Percentiles rank a stretch among this genome's conserved stretches.
Evolutionary conservation across 2,329 filamentous ascomycete genomes (phyloP).

Genomic region (Pseudopithomyces chartarum): DNA sequence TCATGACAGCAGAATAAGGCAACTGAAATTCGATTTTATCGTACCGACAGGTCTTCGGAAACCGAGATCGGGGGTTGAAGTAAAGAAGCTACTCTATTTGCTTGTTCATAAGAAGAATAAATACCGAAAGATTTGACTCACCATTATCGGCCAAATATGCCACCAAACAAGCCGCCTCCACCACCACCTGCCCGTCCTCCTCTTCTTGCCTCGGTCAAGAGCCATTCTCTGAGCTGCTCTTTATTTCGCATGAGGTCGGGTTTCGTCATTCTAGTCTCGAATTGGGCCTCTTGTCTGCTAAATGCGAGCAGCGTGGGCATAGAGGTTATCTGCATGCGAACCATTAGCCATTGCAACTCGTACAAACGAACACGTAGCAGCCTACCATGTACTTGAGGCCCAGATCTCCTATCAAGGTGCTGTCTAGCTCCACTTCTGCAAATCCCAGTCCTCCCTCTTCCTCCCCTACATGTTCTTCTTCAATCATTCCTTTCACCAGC

Average conservation of each 20-base stretch:
- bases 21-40: no score
- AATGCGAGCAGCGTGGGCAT: conserved; percentile 58
- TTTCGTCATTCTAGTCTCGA: conserved; percentile 51
- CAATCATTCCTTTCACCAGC: conserved; percentile 49
- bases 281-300: conserved; percentile 55
- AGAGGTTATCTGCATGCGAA: conserved; percentile 44
- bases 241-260: conserved; percentile 53
- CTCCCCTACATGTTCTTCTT: conserved; percentile 52
- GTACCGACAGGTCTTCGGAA: no score
- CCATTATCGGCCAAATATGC: conserved; percentile 39
- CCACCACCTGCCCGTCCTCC: conserved; percentile 51
- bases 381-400: conserved; percentile 47
- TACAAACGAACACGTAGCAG: neutral
- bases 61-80: no score
- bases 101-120: no score
- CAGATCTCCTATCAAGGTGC: conserved; percentile 49
- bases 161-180: conserved; percentile 49
- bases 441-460: conserved; percentile 52
- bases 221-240: conserved; percentile 52
- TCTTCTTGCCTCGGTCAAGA: conserved; percentile 53
- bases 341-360: conserved; percentile 4
- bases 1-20: no score
- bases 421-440: conserved; percentile 56
- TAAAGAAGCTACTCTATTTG: no score
- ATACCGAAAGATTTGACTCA: no score